These are phyloP conservation scores for Pestalotiopsis sp. DNA, from an alignment of 2,329 filamentous ascomycete species.

Conservation along the genomic window DNA sequence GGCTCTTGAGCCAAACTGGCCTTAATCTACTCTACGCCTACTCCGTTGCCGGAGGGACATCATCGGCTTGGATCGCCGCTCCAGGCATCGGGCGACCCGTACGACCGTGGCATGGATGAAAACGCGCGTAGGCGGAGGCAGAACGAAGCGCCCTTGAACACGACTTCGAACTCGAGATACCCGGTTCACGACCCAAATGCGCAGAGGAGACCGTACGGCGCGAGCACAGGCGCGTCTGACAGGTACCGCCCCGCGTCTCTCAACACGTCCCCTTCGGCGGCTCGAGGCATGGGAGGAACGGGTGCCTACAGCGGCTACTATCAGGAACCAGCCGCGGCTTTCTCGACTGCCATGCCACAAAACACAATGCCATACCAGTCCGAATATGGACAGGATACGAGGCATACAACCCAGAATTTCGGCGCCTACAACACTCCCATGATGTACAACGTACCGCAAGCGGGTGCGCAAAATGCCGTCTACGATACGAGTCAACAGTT, in stretches of 20 bases:
- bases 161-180: conserved; percentile 58
- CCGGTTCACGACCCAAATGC: conserved; percentile 52
- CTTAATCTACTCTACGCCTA: conserved; percentile 60
- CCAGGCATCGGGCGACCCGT: conserved; percentile 54
- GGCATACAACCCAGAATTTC: conserved; percentile 54
- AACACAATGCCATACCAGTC: conserved; percentile 55
- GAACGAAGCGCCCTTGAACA: conserved; percentile 71
- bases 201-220: conserved; percentile 47
- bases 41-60: conserved; percentile 64
- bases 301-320: conserved; percentile 63
- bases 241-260: conserved; percentile 52
- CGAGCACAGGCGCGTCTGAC: conserved; percentile 47
- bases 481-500: conserved; percentile 81
- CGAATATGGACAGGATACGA: conserved; percentile 66
- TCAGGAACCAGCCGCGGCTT: conserved; percentile 53
- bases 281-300: conserved; percentile 56
- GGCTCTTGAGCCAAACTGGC: conserved; percentile 60
- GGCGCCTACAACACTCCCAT: conserved; percentile 66
- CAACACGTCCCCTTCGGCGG: conserved; percentile 49
- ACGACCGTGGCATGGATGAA: conserved; percentile 75
- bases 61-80: conserved; percentile 64
- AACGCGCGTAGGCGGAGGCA: conserved; percentile 74
- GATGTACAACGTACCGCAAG: conserved; percentile 78
- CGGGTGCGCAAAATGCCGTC: conserved; percentile 62
- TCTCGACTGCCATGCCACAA: conserved; percentile 59